Evolutionary conservation across 169 alveolate species (phyloP), one percentile per base, ranked within the genome.

Genomic region (Plasmodium gaboni): DNA sequence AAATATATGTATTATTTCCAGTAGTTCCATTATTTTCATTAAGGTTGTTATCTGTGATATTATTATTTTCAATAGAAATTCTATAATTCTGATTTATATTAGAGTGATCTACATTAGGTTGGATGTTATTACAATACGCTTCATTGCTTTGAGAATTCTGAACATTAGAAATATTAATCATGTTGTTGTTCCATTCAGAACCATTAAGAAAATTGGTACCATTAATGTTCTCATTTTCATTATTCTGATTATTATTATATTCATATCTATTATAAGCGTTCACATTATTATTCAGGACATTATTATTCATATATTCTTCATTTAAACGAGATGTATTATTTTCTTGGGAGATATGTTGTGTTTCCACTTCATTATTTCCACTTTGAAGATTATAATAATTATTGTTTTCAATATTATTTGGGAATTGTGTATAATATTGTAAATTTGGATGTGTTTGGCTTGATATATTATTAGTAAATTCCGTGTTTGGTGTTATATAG

Each of bases 391-490:
- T 19, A 63, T 73, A 24, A 10, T 55, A 44, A 15, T 38, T 26
- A 26, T 38, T 38, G 32, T 32, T 32, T 28, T 28, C 7, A 2
- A 55, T 7, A 46, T 73, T 32, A 44, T 73, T 44, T n/a, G 59
- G 26, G 59, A 46, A 73, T 1, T 68, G 1, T 3, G 28, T 57
- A 28, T 73, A 24, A 12, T 55, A 15, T 73, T 73, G 32, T 55
- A 24, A 22, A 44, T 46, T 53, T 53, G 42, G 12, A 73, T 55
- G 6, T 46, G 19, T 73, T 24, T 69, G 71, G 1, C 42, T 73
- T 15, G 46, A 13, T 24, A 55, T 17, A 57, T 73, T 57, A 32
- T 22, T 73, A 51, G 26, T 19, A 44, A 53, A n/a, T 57, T 73
- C 59, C 12, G n/a, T 44, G 17, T 46, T 24, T 55, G 46, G 44